These are phyloP conservation scores for Hymenoscyphus fructigenus DNA, from an alignment of 2,329 filamentous ascomycete genomes.

Conservation along the genomic window DNA sequence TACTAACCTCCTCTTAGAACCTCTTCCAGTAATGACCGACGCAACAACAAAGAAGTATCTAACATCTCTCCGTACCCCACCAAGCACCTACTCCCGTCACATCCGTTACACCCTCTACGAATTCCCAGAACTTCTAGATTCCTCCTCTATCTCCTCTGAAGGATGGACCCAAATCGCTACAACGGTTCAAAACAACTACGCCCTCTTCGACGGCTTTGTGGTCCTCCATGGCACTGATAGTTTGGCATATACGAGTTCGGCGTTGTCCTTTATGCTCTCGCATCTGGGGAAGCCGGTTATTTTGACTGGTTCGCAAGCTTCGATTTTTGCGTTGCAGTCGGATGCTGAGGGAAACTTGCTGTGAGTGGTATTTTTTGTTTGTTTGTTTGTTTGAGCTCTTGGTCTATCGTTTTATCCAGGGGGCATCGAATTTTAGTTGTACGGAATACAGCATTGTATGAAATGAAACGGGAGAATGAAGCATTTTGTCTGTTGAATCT, in stretches of 20 bases:
- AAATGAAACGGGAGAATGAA: neutral
- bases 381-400: neutral
- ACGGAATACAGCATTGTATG: neutral
- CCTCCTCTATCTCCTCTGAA: constrained; percentile 67
- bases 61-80: constrained; percentile 54
- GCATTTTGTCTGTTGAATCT: no score
- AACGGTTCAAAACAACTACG: constrained; percentile 62
- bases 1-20: constrained; percentile 25
- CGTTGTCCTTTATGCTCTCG: constrained; percentile 71
- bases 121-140: constrained; percentile 67
- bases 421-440: neutral
- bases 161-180: constrained; percentile 69
- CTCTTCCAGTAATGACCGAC: constrained; percentile 34
- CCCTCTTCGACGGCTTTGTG: constrained; percentile 68
- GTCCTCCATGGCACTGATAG: constrained; percentile 72
- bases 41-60: constrained; percentile 29
- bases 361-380: neutral
- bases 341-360: constrained; percentile 72
- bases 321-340: constrained; percentile 69
- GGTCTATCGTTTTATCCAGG: neutral
- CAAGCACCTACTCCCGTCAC: constrained; percentile 61
- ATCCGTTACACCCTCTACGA: constrained; percentile 68
- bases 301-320: constrained; percentile 62
- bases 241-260: constrained; percentile 67
- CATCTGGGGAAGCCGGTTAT: constrained; percentile 72